Evolutionary conservation across 2,329 filamentous ascomycete species (phyloP), one percentile per base, ranked within the genome.

Genomic region (Penicillium glabrum): DNA sequence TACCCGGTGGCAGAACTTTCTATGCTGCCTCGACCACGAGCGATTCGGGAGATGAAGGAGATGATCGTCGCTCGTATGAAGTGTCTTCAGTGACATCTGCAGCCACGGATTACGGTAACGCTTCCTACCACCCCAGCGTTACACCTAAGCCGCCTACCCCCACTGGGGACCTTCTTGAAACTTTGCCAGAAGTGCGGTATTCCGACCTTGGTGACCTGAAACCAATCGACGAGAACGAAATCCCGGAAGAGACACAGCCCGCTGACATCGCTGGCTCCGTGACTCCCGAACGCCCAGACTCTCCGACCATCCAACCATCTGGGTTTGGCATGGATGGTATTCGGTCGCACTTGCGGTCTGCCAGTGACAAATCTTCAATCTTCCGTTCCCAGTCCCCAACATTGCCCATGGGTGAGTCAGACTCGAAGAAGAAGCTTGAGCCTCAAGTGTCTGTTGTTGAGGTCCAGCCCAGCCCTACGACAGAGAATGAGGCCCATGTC

Each of bases 361-460:
- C 88, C 61, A 98, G 93, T 75, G 88, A 88, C 57, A 83, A 86
- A 14, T 98, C 93, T 1, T 96, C 91, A 0, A 81, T 95, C 26
- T 91, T 91, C 63, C 85, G 84, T 26, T 77, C 76, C 54, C 76
- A 75, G 24, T 78, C 78, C 10, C 71, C 44, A 26, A 45, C n/a
- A 33, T 46, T 48, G 37, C 39, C 39, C 11, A n/a, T 45, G 23
- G 50, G 14, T 31, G 41, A 33, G 13, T 7, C 29, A 3, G 19
- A 31, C 10, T 43, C 14, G 13, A 53, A 53, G 31, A 46, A 46
- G 31, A 46, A 46, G 21, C 39, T 35, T 16, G 43, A 37, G 19
- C 31, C 43, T 7, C 26, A 53, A 26, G 41, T 37, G 16, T 46
- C 50, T n/a, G 50, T 45, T 7, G 19, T 46, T 13, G 50, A 53